A percentile compares a stretch with the other conserved stretches of the same genome.
Conservation (phyloP, 306 rosid species). For the Pyrus bretschneideri region DNA sequence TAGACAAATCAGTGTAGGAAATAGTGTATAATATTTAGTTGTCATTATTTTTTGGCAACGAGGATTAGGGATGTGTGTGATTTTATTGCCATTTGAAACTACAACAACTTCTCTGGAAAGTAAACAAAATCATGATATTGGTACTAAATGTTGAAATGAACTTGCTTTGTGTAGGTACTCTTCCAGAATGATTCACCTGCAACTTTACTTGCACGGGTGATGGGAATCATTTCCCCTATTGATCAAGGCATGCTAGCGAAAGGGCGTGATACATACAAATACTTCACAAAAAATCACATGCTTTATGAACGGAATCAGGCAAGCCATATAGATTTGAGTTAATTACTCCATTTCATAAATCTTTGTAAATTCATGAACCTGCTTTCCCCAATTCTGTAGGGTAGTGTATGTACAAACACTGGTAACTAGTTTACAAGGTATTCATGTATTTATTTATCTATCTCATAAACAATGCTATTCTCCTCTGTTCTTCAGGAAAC, state of each 20-base stretch:
- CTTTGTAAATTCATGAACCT: not conserved
- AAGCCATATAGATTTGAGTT: constrained; percentile 16
- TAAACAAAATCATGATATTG: not conserved
- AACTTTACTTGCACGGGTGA: constrained; percentile 87
- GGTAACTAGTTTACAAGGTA: not conserved
- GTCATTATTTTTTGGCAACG: too few species aligned
- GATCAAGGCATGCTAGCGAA: constrained; percentile 87
- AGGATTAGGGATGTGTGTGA: too few species aligned
- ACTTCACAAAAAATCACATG: constrained; percentile 95
- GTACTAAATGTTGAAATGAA: constrained; percentile 6
- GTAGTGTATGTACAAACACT: not conserved
- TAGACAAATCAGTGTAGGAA: too few species aligned
- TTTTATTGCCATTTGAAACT: not conserved
- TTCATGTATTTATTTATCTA: not conserved
- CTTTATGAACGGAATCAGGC: constrained; percentile 98
- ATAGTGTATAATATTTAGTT: too few species aligned
- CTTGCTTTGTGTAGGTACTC: constrained; percentile 56
- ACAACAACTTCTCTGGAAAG: not conserved
- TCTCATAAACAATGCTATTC: constrained; percentile 4
- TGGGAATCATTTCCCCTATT: constrained; percentile 77
- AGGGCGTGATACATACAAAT: constrained; percentile 88
- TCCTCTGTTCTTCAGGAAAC: constrained; percentile 53
- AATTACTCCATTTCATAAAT: not conserved
- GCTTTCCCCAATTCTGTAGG: constrained; percentile 3
- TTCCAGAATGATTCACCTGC: constrained; percentile 98